A percentile compares a stretch with the other conserved stretches of the same genome.
phyloP scores from a whole-genome alignment of 257 asterid species.

The Nicotiana sylvestris region DNA sequence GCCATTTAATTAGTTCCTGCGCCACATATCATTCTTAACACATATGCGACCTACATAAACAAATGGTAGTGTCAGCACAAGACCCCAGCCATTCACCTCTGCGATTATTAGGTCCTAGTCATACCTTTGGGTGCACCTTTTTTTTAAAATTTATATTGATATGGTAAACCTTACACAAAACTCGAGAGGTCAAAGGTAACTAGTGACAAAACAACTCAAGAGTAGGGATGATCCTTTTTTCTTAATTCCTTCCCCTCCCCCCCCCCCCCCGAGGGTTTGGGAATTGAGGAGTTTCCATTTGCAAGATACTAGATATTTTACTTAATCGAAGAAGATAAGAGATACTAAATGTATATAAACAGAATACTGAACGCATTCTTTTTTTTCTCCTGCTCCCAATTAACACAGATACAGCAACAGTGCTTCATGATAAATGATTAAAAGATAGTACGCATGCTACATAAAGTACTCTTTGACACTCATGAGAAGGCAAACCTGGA shows the following conservation, averaged over 20 bases:
- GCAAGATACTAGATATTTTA: neutral
- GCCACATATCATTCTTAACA: neutral
- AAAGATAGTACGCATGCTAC: neutral
- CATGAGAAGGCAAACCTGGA: slow-evolving; percentile 42
- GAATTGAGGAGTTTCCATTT: neutral
- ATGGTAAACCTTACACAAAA: neutral
- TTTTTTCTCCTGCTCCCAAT: neutral
- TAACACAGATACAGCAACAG: neutral
- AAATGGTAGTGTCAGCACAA: neutral
- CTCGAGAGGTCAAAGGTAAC: neutral
- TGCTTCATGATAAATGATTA: neutral
- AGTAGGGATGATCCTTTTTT: neutral
- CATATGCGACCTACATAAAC: neutral
- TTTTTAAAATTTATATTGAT: too few relatives aligned
- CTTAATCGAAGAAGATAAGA: neutral
- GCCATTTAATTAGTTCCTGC: neutral
- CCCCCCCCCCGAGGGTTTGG: neutral
- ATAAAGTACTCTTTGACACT: neutral
- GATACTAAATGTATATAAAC: neutral
- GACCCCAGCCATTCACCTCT: neutral
- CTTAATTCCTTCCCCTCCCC: too few relatives aligned
- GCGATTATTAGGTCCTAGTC: neutral
- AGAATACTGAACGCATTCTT: neutral
- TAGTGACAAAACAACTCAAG: neutral
- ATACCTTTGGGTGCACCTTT: neutral